phyloP scores from a whole-genome alignment of 805 yeast species.

The Ogataea methylovora region DNA sequence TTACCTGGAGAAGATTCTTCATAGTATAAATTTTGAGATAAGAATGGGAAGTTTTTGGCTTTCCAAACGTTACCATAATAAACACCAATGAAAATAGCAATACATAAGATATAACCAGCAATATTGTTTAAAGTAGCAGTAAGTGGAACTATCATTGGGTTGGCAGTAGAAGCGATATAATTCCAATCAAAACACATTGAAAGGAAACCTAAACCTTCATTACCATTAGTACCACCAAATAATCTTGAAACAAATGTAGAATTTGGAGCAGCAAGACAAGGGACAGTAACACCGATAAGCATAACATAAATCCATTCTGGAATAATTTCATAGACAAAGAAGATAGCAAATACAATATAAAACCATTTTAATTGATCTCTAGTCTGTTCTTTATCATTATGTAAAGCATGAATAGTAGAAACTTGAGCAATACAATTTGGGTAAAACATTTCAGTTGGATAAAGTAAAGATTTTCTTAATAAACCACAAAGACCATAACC shows the following conservation, averaged over 20 bases:
- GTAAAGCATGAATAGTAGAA: slow-evolving; percentile 17
- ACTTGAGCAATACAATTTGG: slow-evolving; percentile 32
- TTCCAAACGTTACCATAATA: slow-evolving; percentile 27
- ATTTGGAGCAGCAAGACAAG: slow-evolving; percentile 20
- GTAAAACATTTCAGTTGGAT: slow-evolving; percentile 25
- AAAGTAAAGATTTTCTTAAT: slow-evolving; percentile 17
- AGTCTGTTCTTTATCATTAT: slow-evolving; percentile 14
- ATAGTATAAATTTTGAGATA: slow-evolving; percentile 23
- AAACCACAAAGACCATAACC: slow-evolving; percentile 25
- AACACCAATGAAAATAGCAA: slow-evolving; percentile 19
- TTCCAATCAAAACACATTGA: slow-evolving; percentile 27
- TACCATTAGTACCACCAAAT: slow-evolving; percentile 26
- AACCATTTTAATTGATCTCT: slow-evolving; percentile 17
- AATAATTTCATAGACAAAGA: slow-evolving; percentile 22
- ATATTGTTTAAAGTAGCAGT: slow-evolving; percentile 21
- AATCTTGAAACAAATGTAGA: slow-evolving; percentile 20
- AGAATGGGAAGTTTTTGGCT: slow-evolving; percentile 25
- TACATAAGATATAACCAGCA: slow-evolving; percentile 21
- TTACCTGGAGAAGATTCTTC: slow-evolving; percentile 16
- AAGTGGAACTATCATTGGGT: slow-evolving; percentile 23
- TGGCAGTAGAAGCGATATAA: slow-evolving; percentile 20
- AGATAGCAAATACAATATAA: slow-evolving; percentile 14
- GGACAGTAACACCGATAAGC: slow-evolving; percentile 23
- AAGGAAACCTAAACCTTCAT: slow-evolving; percentile 23
- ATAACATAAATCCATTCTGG: slow-evolving; percentile 25